phyloP scores from a whole-genome alignment of 2,329 filamentous ascomycete species.

The Botryosphaeria dothidea region DNA sequence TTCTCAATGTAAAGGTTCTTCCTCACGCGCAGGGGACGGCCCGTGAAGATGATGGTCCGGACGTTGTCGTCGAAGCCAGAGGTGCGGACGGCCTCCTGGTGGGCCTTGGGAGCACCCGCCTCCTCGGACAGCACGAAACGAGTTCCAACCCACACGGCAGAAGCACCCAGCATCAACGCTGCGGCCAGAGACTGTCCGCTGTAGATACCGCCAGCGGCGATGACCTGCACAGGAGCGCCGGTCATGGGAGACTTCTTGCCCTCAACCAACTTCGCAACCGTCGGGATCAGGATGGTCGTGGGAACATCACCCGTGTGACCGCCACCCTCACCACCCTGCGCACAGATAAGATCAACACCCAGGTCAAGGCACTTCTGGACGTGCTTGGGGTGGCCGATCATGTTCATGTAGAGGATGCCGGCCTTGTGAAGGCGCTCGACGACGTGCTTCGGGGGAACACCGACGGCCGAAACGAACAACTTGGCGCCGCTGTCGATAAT shows the following conservation, averaged over 20 bases:
- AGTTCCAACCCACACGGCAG: conserved; percentile 94
- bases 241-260: conserved; percentile 85
- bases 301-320: conserved; percentile 95
- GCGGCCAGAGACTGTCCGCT: conserved; percentile 90
- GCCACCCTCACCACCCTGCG: conserved; percentile 95
- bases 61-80: conserved; percentile 93
- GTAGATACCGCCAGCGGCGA: conserved; percentile 92
- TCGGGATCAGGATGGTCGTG: conserved; percentile 87
- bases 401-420: conserved; percentile 98
- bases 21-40: conserved; percentile 88
- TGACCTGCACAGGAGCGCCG: conserved; percentile 82
- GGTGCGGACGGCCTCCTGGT: conserved; percentile 94
- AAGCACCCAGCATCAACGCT: conserved; percentile 87
- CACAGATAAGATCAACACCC: conserved; percentile 95
- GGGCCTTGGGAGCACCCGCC: conserved; percentile 86
- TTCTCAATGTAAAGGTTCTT: conserved; percentile 91
- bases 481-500: conserved; percentile 89
- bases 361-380: conserved; percentile 89
- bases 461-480: conserved; percentile 96
- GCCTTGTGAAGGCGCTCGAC: conserved; percentile 87
- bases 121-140: conserved; percentile 93
- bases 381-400: conserved; percentile 99
- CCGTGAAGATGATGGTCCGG: conserved; percentile 97
- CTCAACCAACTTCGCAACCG: conserved; percentile 79
- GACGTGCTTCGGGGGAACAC: conserved; percentile 83